Base-by-base conservation (phyloP, 1,284 basidiomycete species). In the Ustilago vetiveriae region DNA sequence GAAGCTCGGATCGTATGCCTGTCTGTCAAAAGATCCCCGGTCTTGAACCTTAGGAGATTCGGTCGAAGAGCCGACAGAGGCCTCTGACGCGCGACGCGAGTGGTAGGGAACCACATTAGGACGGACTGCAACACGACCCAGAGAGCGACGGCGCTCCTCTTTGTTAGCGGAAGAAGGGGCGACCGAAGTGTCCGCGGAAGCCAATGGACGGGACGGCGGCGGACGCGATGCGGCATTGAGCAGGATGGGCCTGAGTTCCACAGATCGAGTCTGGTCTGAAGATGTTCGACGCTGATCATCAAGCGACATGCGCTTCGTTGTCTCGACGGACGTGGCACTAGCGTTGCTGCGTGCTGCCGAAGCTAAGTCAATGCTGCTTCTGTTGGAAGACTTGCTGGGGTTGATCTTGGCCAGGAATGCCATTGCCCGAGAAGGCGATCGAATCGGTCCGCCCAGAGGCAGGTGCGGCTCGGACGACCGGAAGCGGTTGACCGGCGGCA, bases 71-170 rank as follows among this genome's bases (percentile, higher is more conserved):
- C 24, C 38, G 13, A 42, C 39, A 8, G 67, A 70, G 8, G 41
- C 29, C 3, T 70, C 60, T 16, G 67, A 65, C 29, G 46, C 56
- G 29, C 55, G 57, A 38, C 55, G 41, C 2, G 66, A 69, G 19
- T 69, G 55, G 26, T 69, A 69, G 1, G 66, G 66, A 5, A 69
- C 59, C 11, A 69, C 66, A 10, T 64, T 64, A 1, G 47, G 47
- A 23, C 66, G 54, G n/a, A 69, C 36, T 6, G 58, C 39, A 7
- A 54, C 41, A 3, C 54, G 46, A 13, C 56, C 63, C 4, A 46
- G 50, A 1, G 53, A 56, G 26, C 54, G 45, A 26, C 65, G 54
- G 14, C 42, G 43, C 40, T 60, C 49, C 23, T 68, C 49, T 11
- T 32, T 37, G 2, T 37, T 11, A 6, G 41, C 8, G 5, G 22